Conservation (phyloP, 192 early-diverging fungal species). For the Physocladia obscura region DNA sequence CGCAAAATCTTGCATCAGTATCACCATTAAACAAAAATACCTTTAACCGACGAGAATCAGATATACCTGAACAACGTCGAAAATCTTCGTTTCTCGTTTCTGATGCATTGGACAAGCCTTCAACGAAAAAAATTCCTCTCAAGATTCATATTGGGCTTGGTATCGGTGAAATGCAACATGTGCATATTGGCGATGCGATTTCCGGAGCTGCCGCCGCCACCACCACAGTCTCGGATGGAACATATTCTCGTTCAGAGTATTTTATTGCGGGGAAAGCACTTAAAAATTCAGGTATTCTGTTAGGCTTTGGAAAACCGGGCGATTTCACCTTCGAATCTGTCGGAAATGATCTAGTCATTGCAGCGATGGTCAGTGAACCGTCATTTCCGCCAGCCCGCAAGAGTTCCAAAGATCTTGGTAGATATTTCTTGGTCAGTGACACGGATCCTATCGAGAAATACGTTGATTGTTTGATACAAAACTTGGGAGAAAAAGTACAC, state of each 20-base stretch:
- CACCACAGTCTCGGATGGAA: not conserved
- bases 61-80: not conserved
- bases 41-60: not conserved
- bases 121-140: conserved; percentile 16
- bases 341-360: conserved; percentile 11
- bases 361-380: conserved; percentile 5
- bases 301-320: conserved; percentile 22
- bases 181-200: conserved; percentile 7
- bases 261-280: conserved; percentile 28
- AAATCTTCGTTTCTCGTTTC: not conserved
- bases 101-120: not conserved
- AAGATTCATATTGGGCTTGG: conserved; percentile 32
- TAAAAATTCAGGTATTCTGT: conserved; percentile 12
- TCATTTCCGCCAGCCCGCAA: conserved; percentile 27
- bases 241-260: conserved; percentile 23
- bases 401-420: conserved; percentile 9
- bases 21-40: not conserved
- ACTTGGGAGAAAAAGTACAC: not conserved
- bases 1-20: not conserved
- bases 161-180: conserved; percentile 7
- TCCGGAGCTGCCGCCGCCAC: not conserved
- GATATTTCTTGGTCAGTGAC: conserved; percentile 25
- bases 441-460: conserved; percentile 25
- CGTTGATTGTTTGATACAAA: conserved; percentile 3
- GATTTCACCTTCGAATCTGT: conserved; percentile 26